phyloP scores from a whole-genome alignment of 257 asterid species.

The Nemophila menziesii region DNA sequence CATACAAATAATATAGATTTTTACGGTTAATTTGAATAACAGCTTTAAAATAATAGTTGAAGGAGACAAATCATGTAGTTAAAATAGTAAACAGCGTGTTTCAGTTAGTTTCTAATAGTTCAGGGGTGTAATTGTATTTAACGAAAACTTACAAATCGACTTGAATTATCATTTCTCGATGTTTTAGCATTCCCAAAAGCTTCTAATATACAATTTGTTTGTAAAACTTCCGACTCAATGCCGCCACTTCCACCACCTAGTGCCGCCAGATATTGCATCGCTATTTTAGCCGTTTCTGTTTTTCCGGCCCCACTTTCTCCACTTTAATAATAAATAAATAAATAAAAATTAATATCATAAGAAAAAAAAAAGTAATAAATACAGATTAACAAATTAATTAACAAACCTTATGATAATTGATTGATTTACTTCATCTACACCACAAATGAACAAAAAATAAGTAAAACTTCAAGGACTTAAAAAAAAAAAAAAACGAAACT shows the following conservation, averaged over 20 bases:
- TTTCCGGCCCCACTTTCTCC: conserved; percentile 99
- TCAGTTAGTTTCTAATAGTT: too few relatives aligned
- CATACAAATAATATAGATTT: too few relatives aligned
- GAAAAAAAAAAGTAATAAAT: conserved; percentile 7
- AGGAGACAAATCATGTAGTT: too few relatives aligned
- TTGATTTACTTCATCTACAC: conserved; percentile 73
- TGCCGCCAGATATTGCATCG: conserved; percentile 75
- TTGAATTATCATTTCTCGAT: conserved; percentile 64
- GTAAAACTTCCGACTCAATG: conserved; percentile 61
- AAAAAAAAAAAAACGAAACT: not conserved
- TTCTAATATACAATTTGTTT: conserved; percentile 68
- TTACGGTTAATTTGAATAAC: too few relatives aligned
- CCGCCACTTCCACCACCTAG: conserved; percentile 58
- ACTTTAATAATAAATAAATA: conserved; percentile 30
- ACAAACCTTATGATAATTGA: conserved; percentile 86
- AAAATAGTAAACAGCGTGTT: too few relatives aligned
- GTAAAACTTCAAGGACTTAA: not conserved
- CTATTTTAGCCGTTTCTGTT: conserved; percentile 84
- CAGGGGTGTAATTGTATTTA: too few relatives aligned
- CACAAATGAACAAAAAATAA: conserved; percentile 13
- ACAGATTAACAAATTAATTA: conserved; percentile 9
- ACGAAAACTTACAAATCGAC: conserved; percentile 77
- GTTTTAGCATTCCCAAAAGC: conserved; percentile 99
- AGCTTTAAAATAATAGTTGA: too few relatives aligned
- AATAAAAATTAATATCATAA: conserved; percentile 8